phyloP scores from a whole-genome alignment of 2,329 filamentous ascomycete genomes.

The Fusarium tanahbumbuense region DNA sequence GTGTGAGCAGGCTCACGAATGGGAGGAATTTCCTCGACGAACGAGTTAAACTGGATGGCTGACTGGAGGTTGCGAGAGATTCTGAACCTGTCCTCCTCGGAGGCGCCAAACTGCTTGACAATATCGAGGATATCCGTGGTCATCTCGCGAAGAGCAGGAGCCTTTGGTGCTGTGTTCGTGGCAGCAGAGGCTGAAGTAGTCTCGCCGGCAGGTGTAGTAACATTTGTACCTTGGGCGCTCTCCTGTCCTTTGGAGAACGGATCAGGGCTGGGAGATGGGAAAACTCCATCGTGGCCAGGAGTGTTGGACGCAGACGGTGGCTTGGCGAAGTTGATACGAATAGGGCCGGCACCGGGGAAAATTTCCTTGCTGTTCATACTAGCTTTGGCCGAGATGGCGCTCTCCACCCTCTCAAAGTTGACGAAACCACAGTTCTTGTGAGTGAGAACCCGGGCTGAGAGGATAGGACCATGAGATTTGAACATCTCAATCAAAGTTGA shows the following conservation, averaged over 20 bases:
- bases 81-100: conserved; percentile 77
- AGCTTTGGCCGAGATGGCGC: conserved; percentile 87
- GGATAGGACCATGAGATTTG: conserved; percentile 88
- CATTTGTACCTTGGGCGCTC: conserved; percentile 47
- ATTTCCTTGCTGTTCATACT: conserved; percentile 97
- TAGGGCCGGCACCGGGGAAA: conserved; percentile 93
- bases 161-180: conserved; percentile 66
- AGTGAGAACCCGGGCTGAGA: conserved; percentile 91
- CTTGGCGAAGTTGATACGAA: conserved; percentile 97
- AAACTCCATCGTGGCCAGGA: conserved; percentile 87
- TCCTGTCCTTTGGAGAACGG: conserved; percentile 74
- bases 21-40: conserved; percentile 86
- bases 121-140: conserved; percentile 86
- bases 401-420: conserved; percentile 93
- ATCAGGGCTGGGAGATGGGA: conserved; percentile 91
- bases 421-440: conserved; percentile 99
- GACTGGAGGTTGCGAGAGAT: conserved; percentile 80
- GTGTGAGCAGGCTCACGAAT: conserved; percentile 89
- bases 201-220: conserved; percentile 51
- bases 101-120: conserved; percentile 87
- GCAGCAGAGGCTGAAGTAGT: conserved; percentile 50
- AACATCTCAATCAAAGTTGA: conserved; percentile 97
- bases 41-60: conserved; percentile 79
- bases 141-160: conserved; percentile 81
- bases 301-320: conserved; percentile 91